Conservation (phyloP, 495 filamentous ascomycete species). For the Evernia prunastri region DNA sequence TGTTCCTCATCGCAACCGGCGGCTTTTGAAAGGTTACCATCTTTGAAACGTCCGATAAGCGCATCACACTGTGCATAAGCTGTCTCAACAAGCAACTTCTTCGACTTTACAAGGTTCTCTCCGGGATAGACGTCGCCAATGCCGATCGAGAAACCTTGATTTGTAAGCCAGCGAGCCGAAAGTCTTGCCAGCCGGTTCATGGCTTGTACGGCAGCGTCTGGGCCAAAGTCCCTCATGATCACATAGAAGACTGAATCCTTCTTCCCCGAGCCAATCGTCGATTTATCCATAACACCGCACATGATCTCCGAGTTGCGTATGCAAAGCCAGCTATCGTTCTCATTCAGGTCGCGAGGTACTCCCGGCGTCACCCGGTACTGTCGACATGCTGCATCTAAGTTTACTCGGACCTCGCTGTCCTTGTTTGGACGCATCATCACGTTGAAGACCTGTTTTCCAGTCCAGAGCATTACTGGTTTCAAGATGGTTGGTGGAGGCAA, state of each 20-base stretch:
- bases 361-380: slow-evolving; percentile 56
- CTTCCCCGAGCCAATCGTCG: slow-evolving; percentile 89
- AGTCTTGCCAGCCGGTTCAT: slow-evolving; percentile 94
- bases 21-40: slow-evolving; percentile 70
- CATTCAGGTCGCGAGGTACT: slow-evolving; percentile 65
- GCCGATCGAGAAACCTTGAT: slow-evolving; percentile 92
- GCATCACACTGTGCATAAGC: slow-evolving; percentile 77
- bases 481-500: slow-evolving; percentile 78
- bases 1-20: slow-evolving; percentile 84
- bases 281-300: slow-evolving; percentile 98
- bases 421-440: slow-evolving; percentile 90
- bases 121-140: slow-evolving; percentile 90
- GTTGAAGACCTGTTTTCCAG: slow-evolving; percentile 95
- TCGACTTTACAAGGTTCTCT: slow-evolving; percentile 55
- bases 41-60: slow-evolving; percentile 75
- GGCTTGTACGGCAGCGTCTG: slow-evolving; percentile 75
- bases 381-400: slow-evolving; percentile 87
- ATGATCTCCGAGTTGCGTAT: slow-evolving; percentile 96
- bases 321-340: slow-evolving; percentile 80
- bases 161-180: slow-evolving; percentile 79
- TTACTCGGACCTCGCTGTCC: slow-evolving; percentile 70
- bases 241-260: slow-evolving; percentile 98
- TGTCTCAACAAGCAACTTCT: slow-evolving; percentile 64
- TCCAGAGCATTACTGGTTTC: slow-evolving; percentile 87
- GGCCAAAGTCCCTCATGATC: slow-evolving; percentile 88